A percentile compares a stretch with the other conserved stretches of the same genome.
These are phyloP conservation scores for Naganishia kalamii DNA, from an alignment of 768 basidiomycete genomes.

Conservation along the genomic window DNA sequence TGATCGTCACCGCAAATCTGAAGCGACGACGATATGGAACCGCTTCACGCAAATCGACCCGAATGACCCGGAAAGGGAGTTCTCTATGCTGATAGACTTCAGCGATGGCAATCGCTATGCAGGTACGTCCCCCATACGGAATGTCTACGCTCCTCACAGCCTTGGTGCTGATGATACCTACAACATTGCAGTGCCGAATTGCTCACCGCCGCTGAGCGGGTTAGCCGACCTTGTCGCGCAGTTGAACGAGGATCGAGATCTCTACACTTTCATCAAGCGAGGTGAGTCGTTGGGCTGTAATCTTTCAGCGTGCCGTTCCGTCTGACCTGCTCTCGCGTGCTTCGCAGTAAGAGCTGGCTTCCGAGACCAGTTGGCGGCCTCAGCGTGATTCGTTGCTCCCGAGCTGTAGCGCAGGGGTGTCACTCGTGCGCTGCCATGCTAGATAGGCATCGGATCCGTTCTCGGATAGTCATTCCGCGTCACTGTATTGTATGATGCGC, in stretches of 20 bases:
- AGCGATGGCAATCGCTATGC: conserved; percentile 54
- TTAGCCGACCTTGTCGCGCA: conserved; percentile 64
- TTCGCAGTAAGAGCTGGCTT: neutral
- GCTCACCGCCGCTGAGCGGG: conserved; percentile 62
- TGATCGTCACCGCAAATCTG: neutral
- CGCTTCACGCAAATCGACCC: conserved; percentile 61
- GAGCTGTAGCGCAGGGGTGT: too few relatives aligned
- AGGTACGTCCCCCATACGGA: conserved; percentile 52
- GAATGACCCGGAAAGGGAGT: conserved; percentile 58
- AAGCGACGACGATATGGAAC: conserved; percentile 41
- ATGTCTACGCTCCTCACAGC: too few relatives aligned
- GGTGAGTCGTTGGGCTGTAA: conserved; percentile 34
- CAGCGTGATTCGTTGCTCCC: neutral
- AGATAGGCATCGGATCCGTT: too few relatives aligned
- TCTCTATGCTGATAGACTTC: conserved; percentile 69
- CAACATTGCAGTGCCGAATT: conserved; percentile 63
- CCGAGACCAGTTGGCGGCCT: neutral
- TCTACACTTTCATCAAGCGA: conserved; percentile 65
- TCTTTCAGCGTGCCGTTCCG: too few relatives aligned
- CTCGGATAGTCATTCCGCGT: too few relatives aligned
- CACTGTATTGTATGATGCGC: too few relatives aligned
- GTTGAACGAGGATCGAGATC: conserved; percentile 64
- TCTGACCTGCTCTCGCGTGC: too few relatives aligned
- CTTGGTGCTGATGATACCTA: neutral
- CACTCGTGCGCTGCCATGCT: too few relatives aligned